Evolutionary conservation across 2,329 filamentous ascomycete genomes (phyloP), one percentile per base, ranked within the genome.

Genomic region (Corynespora cassiicola): DNA sequence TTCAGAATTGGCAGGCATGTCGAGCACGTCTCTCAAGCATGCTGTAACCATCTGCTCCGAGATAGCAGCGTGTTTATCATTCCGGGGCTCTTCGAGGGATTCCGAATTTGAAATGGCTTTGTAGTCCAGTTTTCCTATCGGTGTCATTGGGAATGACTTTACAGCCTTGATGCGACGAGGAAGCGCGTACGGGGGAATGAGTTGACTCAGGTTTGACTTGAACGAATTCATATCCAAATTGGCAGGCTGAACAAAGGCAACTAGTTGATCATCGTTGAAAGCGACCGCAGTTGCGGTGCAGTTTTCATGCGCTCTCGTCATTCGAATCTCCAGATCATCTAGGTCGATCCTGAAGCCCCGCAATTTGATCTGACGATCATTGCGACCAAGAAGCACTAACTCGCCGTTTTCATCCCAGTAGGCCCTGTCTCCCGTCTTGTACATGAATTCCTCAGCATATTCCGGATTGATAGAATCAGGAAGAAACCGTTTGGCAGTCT

Each of bases 401-500:
- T 71, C 54, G 0, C 71, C 72, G 0, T 54, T 32, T 4, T 45
- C 21, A 2, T 50, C 60, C 50, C 68, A 69, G n/a, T 59, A 65
- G 4, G 64, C 72, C 1, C 52, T 37, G 45, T 77, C 75, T 5
- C 75, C 74, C 0, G 73, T 76, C 17, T 54, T 47, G 42, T 73
- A 74, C 61, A 71, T 75, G 3, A 18, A 29, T 38, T 66, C 58
- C 2, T 45, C 40, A 2, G 15, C 17, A 17, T 27, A 45, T 4
- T 31, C 20, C 1, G 36, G 31, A 16, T 39, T 32, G 16, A 69
- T 46, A 1, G 55, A 28, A 38, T 73, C 69, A 0, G 48, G 45
- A 5, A 64, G 42, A 24, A 69, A 70, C 41, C 62, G 55, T 2
- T 58, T 52, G 2, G 47, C 52, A 3, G 63, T 66, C 14, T 55